phyloP scores from a whole-genome alignment of 2,329 filamentous ascomycete genomes.

The Apiospora aurea region DNA sequence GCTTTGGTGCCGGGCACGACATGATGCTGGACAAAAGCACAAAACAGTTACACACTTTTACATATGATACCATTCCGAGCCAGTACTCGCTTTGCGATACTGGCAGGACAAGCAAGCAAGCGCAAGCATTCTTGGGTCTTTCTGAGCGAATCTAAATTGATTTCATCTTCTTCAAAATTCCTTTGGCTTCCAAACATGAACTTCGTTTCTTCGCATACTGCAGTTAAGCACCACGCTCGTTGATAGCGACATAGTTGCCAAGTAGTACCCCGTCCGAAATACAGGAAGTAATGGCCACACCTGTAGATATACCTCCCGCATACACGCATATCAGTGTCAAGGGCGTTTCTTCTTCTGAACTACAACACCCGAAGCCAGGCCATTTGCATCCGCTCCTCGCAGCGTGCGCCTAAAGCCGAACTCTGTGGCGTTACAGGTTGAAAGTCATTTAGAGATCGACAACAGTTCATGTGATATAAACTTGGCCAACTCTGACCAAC shows the following conservation, averaged over 20 bases:
- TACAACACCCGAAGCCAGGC: not conserved
- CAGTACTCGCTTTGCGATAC: not conserved
- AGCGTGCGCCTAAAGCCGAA: not conserved
- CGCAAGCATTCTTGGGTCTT: constrained; percentile 15
- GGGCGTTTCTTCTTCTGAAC: not conserved
- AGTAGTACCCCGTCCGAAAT: not conserved
- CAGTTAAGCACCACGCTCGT: not conserved
- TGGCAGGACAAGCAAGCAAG: constrained; percentile 18
- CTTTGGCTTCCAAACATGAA: not conserved
- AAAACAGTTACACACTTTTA: constrained; percentile 11
- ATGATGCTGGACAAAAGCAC: constrained; percentile 19
- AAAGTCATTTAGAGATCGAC: not conserved
- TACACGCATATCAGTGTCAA: not conserved
- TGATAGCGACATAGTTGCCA: not conserved
- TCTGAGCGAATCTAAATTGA: constrained; percentile 12
- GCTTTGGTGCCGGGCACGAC: constrained; percentile 10
- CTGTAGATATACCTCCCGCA: too few relatives aligned
- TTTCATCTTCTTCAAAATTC: not conserved
- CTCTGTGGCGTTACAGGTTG: not conserved
- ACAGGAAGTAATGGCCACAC: not conserved
- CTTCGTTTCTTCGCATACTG: not conserved
- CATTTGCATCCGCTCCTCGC: not conserved
- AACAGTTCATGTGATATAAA: not conserved
- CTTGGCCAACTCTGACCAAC: not conserved
- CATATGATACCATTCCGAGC: constrained; percentile 21